These are phyloP conservation scores for Saitozyma sp. DNA, from an alignment of 768 basidiomycete species.

Conservation along the genomic window DNA sequence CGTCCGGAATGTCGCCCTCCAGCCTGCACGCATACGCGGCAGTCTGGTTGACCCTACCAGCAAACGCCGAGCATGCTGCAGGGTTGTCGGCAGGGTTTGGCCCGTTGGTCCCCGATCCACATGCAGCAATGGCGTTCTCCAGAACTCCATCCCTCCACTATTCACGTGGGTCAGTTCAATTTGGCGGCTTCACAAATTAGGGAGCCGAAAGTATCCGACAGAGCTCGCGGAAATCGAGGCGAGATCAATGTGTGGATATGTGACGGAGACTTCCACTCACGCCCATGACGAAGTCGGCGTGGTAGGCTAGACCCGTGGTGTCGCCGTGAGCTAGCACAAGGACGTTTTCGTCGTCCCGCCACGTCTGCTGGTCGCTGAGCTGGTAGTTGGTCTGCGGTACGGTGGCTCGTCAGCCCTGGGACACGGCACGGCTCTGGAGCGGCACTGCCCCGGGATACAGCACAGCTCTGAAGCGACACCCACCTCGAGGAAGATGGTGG, in stretches of 20 bases:
- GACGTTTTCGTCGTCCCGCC: conserved; percentile 36
- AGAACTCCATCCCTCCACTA: conserved; percentile 36
- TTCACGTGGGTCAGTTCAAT: not conserved
- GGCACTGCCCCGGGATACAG: not conserved
- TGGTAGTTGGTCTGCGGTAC: not conserved
- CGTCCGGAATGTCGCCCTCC: conserved; percentile 36
- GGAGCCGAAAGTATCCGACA: not conserved
- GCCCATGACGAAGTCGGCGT: conserved; percentile 43
- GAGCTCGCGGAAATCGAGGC: not conserved
- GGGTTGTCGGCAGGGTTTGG: conserved; percentile 28
- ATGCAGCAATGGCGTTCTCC: conserved; percentile 26
- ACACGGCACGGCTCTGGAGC: not conserved
- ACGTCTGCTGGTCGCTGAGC: conserved; percentile 18
- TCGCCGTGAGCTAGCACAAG: conserved; percentile 43
- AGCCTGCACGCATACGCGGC: conserved; percentile 25
- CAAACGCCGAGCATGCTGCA: conserved; percentile 26
- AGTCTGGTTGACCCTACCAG: conserved; percentile 11
- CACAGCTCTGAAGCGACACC: not conserved
- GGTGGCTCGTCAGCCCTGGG: not conserved
- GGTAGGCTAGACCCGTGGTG: conserved; percentile 29
- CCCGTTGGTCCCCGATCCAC: conserved; percentile 17
- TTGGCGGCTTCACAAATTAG: too few relatives aligned
- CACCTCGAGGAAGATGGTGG: conserved; percentile 42
- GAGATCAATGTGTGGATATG: not conserved
- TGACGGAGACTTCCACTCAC: conserved; percentile 13